Conservation (phyloP, 2,329 filamentous ascomycete species). For the Remersonia thermophila region DNA sequence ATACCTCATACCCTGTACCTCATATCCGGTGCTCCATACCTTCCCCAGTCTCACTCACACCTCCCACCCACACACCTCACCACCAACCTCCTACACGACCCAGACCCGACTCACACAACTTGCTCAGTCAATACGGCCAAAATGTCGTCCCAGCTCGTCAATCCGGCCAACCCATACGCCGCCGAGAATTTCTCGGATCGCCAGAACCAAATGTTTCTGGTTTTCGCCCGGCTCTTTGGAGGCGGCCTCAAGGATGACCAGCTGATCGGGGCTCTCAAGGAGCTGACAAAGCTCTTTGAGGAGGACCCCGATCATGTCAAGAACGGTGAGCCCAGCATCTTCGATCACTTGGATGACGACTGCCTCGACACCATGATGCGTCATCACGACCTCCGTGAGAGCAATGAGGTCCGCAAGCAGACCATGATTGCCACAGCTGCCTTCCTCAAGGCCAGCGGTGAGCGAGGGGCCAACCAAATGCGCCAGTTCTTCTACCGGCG, state of each 20-base stretch:
- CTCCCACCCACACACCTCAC: no score
- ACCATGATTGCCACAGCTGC: constrained; percentile 73
- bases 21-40: no score
- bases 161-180: constrained; percentile 3
- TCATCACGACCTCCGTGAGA: constrained; percentile 73
- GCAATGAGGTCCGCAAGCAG: constrained; percentile 62
- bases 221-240: constrained; percentile 82
- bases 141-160: not conserved
- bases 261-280: constrained; percentile 46
- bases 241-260: constrained; percentile 73
- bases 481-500: constrained; percentile 62
- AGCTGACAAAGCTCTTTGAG: constrained; percentile 46
- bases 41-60: no score
- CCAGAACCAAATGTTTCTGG: constrained; percentile 57
- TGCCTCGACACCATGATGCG: constrained; percentile 76
- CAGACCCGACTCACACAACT: no score
- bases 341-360: constrained; percentile 55
- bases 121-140: no score
- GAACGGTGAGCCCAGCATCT: constrained; percentile 37
- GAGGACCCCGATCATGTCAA: constrained; percentile 37
- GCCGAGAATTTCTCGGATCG: not conserved
- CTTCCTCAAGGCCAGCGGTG: constrained; percentile 64
- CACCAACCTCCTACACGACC: no score
- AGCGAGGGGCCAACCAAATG: constrained; percentile 58
- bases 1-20: no score